Evolutionary conservation across 495 filamentous ascomycete species (phyloP).

Genomic region (Trichoderma virens): DNA sequence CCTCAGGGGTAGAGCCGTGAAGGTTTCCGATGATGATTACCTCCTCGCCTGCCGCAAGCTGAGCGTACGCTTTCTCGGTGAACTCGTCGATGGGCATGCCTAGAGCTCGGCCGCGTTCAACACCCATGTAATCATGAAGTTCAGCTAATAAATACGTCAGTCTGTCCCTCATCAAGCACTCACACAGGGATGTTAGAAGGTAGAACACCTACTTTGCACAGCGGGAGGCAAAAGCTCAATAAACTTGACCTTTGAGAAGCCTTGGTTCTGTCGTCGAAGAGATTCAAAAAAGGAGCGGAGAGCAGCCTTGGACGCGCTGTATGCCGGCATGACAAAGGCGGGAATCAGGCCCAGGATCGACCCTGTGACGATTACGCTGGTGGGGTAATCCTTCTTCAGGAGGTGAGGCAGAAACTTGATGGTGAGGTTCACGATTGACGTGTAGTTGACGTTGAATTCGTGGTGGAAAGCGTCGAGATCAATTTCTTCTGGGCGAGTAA

Average conservation of each 20-base stretch:
- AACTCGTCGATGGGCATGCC: slow-evolving; percentile 59
- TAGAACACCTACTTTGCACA: slow-evolving; percentile 41
- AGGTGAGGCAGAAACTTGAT: slow-evolving; percentile 59
- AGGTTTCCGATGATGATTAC: slow-evolving; percentile 25
- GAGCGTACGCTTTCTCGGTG: slow-evolving; percentile 46
- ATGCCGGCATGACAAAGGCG: slow-evolving; percentile 39
- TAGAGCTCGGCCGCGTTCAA: slow-evolving; percentile 23
- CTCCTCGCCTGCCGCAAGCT: slow-evolving; percentile 44
- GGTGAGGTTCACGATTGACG: slow-evolving; percentile 51
- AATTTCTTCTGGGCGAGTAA: slow-evolving; percentile 49
- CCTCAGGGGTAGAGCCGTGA: background rate
- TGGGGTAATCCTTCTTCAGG: slow-evolving; percentile 24
- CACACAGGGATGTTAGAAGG: background rate
- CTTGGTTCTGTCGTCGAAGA: slow-evolving; percentile 50
- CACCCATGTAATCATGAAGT: slow-evolving; percentile 43
- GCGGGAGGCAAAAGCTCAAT: slow-evolving; percentile 61
- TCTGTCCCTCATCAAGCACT: background rate
- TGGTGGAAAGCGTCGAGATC: slow-evolving; percentile 42
- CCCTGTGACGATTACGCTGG: slow-evolving; percentile 41
- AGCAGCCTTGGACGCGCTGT: slow-evolving; percentile 53
- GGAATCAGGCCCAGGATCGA: slow-evolving; percentile 51
- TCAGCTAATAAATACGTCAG: slow-evolving; percentile 26
- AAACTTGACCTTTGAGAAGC: slow-evolving; percentile 36
- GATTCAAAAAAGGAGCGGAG: slow-evolving; percentile 48
- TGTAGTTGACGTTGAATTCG: slow-evolving; percentile 64